Evolutionary conservation across 345 rosid species (phyloP).

Genomic region (Eucalyptus tenuipes): DNA sequence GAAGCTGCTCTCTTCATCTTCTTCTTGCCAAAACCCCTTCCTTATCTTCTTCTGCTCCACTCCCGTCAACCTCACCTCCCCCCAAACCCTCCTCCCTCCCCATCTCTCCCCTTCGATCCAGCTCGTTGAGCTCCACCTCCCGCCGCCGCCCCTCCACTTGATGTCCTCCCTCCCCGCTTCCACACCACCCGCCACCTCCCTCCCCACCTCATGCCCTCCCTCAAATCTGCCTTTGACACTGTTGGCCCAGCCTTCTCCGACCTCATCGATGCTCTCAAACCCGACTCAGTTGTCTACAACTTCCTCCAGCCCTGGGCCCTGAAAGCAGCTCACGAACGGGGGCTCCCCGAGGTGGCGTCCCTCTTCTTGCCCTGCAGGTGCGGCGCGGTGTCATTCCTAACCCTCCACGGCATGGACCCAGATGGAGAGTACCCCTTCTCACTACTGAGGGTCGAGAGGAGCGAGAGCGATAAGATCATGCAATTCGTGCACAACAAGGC

Average conservation of each 20-base stretch:
- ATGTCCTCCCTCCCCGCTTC: conserved; percentile 4
- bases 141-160: background rate
- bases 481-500: background rate
- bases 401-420: background rate
- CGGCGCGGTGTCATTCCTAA: background rate
- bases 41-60: conserved; percentile 12
- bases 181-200: conserved; percentile 24
- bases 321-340: background rate
- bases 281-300: conserved; percentile 15
- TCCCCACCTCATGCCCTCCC: conserved; percentile 12
- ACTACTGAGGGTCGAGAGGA: background rate
- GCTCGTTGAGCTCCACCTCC: conserved; percentile 18
- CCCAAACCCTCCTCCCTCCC: background rate
- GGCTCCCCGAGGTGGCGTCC: conserved; percentile 1
- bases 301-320: conserved; percentile 20
- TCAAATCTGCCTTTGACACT: conserved; percentile 7
- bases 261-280: conserved; percentile 1
- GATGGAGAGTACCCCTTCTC: background rate
- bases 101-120: background rate
- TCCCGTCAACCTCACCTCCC: conserved; percentile 8
- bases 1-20: background rate
- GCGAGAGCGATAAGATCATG: background rate
- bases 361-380: background rate
- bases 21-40: background rate
- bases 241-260: background rate